A percentile compares a stretch with the other conserved stretches of the same genome.
Conservation (phyloP, 1,139 yeast genomes). For the Kurtzmaniella natalensis region DNA sequence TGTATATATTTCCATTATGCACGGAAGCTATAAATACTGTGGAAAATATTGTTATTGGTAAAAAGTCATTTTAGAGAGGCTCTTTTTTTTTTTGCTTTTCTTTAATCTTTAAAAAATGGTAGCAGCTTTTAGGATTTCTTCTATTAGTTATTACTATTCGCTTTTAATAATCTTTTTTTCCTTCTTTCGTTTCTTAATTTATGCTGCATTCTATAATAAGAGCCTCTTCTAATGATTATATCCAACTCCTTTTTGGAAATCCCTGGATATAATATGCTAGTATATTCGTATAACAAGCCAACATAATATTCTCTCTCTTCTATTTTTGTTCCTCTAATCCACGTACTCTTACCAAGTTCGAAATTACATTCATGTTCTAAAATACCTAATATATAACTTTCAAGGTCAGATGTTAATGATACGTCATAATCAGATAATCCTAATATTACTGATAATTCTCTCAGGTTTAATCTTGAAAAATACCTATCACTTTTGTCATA, state of each 20-base stretch:
- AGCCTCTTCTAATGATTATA: constrained; percentile 70
- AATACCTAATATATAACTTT: constrained; percentile 53
- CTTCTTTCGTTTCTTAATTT: constrained; percentile 66
- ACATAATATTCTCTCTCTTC: constrained; percentile 48
- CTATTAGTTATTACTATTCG: too few relatives aligned
- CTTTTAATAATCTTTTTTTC: too few relatives aligned
- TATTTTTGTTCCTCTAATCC: constrained; percentile 73
- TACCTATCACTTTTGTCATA: constrained; percentile 15
- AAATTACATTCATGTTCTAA: constrained; percentile 58
- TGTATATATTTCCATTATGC: too few relatives aligned
- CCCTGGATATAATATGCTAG: constrained; percentile 48
- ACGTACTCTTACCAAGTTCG: constrained; percentile 68
- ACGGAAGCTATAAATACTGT: too few relatives aligned
- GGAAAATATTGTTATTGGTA: too few relatives aligned
- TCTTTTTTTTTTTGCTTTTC: too few relatives aligned
- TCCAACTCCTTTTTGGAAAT: constrained; percentile 50
- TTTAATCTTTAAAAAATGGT: too few relatives aligned
- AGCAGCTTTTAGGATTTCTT: too few relatives aligned
- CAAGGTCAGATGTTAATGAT: constrained; percentile 33
- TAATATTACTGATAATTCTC: constrained; percentile 23
- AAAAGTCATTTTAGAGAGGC: too few relatives aligned
- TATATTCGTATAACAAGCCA: constrained; percentile 43
- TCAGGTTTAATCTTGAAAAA: constrained; percentile 25
- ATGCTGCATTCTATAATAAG: constrained; percentile 79
- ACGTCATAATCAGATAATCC: constrained; percentile 21